Conservation (phyloP, 2,329 filamentous ascomycete species). For the Diaporthe sp. region DNA sequence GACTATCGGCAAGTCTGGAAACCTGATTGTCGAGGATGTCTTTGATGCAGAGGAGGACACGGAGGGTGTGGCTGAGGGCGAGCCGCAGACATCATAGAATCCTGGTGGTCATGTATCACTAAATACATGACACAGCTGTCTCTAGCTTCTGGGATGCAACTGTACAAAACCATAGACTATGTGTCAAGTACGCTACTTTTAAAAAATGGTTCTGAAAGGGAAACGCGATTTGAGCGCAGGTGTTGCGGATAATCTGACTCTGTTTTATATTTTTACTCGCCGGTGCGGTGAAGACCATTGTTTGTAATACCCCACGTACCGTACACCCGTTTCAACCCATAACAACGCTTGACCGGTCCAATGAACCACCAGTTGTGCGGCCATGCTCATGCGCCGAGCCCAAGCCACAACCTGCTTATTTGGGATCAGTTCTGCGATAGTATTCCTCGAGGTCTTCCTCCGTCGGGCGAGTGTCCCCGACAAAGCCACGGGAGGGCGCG, state of each 20-base stretch:
- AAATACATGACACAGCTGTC: background rate
- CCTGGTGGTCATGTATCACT: background rate
- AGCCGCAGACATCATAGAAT: background rate
- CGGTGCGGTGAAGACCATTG: background rate
- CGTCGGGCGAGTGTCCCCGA: background rate
- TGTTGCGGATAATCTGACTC: slow-evolving; percentile 18
- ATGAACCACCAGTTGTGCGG: background rate
- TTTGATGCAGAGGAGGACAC: slow-evolving; percentile 46
- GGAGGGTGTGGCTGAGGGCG: background rate
- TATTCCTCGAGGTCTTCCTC: background rate
- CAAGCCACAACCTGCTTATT: no score
- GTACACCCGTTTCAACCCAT: background rate
- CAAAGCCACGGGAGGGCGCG: background rate
- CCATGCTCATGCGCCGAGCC: background rate
- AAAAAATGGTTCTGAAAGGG: background rate
- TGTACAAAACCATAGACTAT: slow-evolving; percentile 7
- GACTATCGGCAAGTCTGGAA: slow-evolving; percentile 85
- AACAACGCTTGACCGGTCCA: background rate
- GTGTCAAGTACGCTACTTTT: background rate
- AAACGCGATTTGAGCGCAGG: slow-evolving; percentile 9
- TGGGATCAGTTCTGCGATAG: background rate
- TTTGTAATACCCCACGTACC: background rate
- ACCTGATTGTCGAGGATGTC: slow-evolving; percentile 85
- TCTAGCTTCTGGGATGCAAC: background rate
- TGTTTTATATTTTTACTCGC: background rate